These are phyloP conservation scores for Psilocybe subaeruginosa DNA, from an alignment of 768 basidiomycete genomes.

Conservation along the genomic window DNA sequence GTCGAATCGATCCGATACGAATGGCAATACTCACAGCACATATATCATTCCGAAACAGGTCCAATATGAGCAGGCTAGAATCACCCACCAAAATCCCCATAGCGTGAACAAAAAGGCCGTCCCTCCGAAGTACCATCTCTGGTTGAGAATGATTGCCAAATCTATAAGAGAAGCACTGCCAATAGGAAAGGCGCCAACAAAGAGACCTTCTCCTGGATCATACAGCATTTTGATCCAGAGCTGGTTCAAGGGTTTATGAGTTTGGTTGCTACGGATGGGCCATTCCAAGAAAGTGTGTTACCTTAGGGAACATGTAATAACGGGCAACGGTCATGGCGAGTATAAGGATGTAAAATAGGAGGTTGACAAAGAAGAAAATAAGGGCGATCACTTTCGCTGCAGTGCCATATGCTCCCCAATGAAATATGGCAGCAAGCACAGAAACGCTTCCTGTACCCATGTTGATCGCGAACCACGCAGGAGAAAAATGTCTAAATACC, in stretches of 20 bases:
- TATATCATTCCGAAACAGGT: slow-evolving; percentile 22
- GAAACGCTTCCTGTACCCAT: slow-evolving; percentile 48
- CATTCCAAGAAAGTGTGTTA: slow-evolving; percentile 11
- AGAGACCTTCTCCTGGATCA: slow-evolving; percentile 46
- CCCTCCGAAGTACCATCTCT: slow-evolving; percentile 51
- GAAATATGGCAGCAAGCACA: slow-evolving; percentile 54
- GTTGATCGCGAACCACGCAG: slow-evolving; percentile 22
- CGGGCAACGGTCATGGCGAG: slow-evolving; percentile 44
- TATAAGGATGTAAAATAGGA: slow-evolving; percentile 52
- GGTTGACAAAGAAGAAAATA: slow-evolving; percentile 60
- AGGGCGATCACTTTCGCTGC: slow-evolving; percentile 37
- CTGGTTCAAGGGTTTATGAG: slow-evolving; percentile 36
- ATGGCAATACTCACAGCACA: slow-evolving; percentile 24
- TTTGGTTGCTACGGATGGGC: slow-evolving; percentile 28
- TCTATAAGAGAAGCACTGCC: slow-evolving; percentile 57
- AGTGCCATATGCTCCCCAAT: slow-evolving; percentile 45
- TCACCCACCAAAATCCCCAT: slow-evolving; percentile 72
- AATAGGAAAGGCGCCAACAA: slow-evolving; percentile 52
- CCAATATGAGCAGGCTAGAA: slow-evolving; percentile 48
- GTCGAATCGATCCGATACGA: slow-evolving; percentile 15
- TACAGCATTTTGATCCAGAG: slow-evolving; percentile 41
- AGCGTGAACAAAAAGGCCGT: slow-evolving; percentile 50
- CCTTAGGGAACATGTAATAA: slow-evolving; percentile 33
- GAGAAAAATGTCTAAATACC: slow-evolving; percentile 16
- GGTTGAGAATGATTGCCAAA: slow-evolving; percentile 43